A percentile compares a stretch with the other conserved stretches of the same genome.
Conservation (phyloP, 2,329 filamentous ascomycete species). For the Aureobasidium sp. region DNA sequence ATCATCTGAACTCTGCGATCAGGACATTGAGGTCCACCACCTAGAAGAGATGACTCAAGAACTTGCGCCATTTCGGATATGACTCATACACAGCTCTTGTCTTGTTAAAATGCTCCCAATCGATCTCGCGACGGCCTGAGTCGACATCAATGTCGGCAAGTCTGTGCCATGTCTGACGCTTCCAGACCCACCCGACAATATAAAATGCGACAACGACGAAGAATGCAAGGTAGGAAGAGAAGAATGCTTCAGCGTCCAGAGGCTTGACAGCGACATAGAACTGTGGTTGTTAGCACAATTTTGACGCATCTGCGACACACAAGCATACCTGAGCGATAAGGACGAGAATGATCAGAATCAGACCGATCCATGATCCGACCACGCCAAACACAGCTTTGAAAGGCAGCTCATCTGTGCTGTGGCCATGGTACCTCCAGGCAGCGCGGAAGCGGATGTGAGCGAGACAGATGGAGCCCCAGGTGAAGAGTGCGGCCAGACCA, state of each 20-base stretch:
- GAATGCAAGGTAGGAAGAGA: slow-evolving; percentile 48
- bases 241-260: slow-evolving; percentile 44
- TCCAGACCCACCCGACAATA: slow-evolving; percentile 54
- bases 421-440: slow-evolving; percentile 55
- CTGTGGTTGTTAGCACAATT: slow-evolving; percentile 20
- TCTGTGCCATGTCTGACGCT: slow-evolving; percentile 54
- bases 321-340: slow-evolving; percentile 58
- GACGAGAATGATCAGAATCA: slow-evolving; percentile 67
- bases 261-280: slow-evolving; percentile 46
- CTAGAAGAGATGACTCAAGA: slow-evolving; percentile 22
- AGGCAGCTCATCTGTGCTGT: slow-evolving; percentile 65
- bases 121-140: slow-evolving; percentile 55
- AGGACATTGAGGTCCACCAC: too few species aligned
- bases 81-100: slow-evolving; percentile 44
- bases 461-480: slow-evolving; percentile 63
- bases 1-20: too few species aligned
- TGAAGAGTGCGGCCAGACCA: slow-evolving; percentile 66
- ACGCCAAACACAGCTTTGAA: slow-evolving; percentile 75
- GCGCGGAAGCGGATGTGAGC: slow-evolving; percentile 60
- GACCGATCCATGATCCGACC: slow-evolving; percentile 70
- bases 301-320: not conserved
- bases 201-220: slow-evolving; percentile 51
- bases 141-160: slow-evolving; percentile 60
- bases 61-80: slow-evolving; percentile 46
- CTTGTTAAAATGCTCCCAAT: slow-evolving; percentile 58